Conservation (phyloP, 2,329 filamentous ascomycete species). For the Ilyonectria sp. region DNA sequence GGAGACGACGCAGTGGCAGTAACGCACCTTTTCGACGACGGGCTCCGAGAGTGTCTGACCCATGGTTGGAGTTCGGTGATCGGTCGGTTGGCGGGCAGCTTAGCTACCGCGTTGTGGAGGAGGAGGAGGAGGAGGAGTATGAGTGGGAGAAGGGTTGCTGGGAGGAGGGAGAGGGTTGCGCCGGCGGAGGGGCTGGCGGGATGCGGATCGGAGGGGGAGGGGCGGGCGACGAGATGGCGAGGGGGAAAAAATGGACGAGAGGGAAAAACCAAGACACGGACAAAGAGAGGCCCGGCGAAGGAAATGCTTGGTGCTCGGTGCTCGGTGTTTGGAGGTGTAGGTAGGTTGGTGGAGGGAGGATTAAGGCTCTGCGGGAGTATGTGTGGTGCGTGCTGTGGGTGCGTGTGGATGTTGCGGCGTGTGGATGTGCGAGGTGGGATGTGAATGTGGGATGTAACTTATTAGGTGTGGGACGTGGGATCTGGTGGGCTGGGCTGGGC, state of each 20-base stretch:
- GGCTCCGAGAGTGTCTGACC: constrained; percentile 99
- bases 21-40: constrained; percentile 93
- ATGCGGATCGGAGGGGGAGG: constrained; percentile 31
- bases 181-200: constrained; percentile 28
- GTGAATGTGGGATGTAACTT: not conserved
- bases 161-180: constrained; percentile 30
- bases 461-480: not conserved
- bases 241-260: constrained; percentile 9
- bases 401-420: not conserved
- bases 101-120: constrained; percentile 44
- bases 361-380: constrained; percentile 30
- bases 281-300: constrained; percentile 39
- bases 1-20: constrained; percentile 8
- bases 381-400: constrained; percentile 12
- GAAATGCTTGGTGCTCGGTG: constrained; percentile 8
- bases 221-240: constrained; percentile 22
- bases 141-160: constrained; percentile 31
- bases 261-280: constrained; percentile 27
- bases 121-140: constrained; percentile 25
- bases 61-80: constrained; percentile 69
- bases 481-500: not conserved
- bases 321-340: constrained; percentile 7
- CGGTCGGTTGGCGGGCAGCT: constrained; percentile 47
- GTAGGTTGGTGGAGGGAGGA: constrained; percentile 17
- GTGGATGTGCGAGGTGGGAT: not conserved